Evolutionary conservation across 2,329 filamentous ascomycete genomes (phyloP), one percentile per base, ranked within the genome.

Genomic region (Didymosphaeria variabile): DNA sequence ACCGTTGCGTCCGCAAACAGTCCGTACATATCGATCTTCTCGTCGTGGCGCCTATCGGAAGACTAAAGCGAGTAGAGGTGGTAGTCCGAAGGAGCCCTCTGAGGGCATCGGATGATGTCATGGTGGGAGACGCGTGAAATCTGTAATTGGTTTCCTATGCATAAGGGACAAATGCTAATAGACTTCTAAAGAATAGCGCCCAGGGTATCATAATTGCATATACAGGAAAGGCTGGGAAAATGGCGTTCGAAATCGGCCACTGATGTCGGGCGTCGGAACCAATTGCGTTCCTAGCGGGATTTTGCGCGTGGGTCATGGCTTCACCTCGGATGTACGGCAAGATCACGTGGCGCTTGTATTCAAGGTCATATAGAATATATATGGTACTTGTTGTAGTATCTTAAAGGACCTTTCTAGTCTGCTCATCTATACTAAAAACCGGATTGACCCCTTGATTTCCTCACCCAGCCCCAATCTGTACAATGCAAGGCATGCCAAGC

Each of bases 71-170:
- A 53, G 34, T 40, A 29, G 38, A 9, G 36, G 47, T 54, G 45
- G 56, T 44, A 40, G 53, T 12, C 15, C 72, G 71, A 68, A 68
- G 69, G 60, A 76, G 62, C 58, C 66, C 71, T 61, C 64, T 64
- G 59, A 77, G 64, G 42, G 67, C 70, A 55, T 71, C 72, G 64
- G 66, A 68, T 77, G 75, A 76, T 74, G 73, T 76, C 75, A 77
- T 77, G 45, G 65, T 55, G 58, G 56, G 12, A 50, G 53, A 19
- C 13, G 52, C 46, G 58, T 29, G 38, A 57, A 57, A 15, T 15
- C 12, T 26, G 4, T 34, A 1, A 38, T 31, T 19, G 40, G 12
- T 40, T 34, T 19, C 9, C 29, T 55, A 63, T 59, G 51, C 50
- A 54, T 56, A 55, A 53, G 57, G 17, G 45, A 55, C 15, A 47